phyloP scores from a whole-genome alignment of 2,329 filamentous ascomycete genomes.

The Aureobasidium sp. region DNA sequence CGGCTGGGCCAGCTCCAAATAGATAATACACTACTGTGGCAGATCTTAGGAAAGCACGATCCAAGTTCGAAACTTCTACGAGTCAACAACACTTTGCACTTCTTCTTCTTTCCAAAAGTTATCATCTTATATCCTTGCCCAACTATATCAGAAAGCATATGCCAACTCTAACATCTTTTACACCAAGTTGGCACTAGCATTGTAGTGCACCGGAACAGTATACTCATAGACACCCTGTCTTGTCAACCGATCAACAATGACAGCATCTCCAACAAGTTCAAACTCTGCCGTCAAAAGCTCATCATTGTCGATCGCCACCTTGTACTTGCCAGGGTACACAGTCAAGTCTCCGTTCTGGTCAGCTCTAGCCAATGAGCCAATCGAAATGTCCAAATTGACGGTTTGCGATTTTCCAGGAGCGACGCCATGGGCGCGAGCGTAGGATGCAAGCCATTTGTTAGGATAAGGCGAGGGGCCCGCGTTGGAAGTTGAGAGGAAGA shows the following conservation, averaged over 20 bases:
- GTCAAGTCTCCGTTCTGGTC: slow-evolving; percentile 43
- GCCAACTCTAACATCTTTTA: background rate
- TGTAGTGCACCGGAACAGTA: background rate
- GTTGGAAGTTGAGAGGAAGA: slow-evolving; percentile 41
- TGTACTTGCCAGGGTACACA: slow-evolving; percentile 47
- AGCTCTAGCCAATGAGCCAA: slow-evolving; percentile 43
- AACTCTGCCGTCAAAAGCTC: background rate
- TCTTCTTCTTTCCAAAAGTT: no score
- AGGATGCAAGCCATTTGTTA: slow-evolving; percentile 44
- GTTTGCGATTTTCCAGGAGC: slow-evolving; percentile 19
- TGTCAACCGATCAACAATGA: slow-evolving; percentile 3
- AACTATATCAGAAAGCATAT: no score
- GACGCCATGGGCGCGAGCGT: slow-evolving; percentile 33
- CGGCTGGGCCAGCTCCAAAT: no score
- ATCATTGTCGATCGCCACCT: slow-evolving; percentile 34
- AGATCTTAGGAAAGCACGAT: no score
- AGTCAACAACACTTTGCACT: no score
- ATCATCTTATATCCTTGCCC: no score
- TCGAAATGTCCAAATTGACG: slow-evolving; percentile 34
- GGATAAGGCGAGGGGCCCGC: slow-evolving; percentile 43
- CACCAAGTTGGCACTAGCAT: background rate
- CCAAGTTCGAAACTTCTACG: no score
- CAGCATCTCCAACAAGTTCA: background rate
- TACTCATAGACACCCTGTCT: background rate
- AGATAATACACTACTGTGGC: no score